Percentiles rank a stretch among this genome's conserved stretches.
Conservation (phyloP, 192 early-diverging fungal species). For the Diversispora eburnea region DNA sequence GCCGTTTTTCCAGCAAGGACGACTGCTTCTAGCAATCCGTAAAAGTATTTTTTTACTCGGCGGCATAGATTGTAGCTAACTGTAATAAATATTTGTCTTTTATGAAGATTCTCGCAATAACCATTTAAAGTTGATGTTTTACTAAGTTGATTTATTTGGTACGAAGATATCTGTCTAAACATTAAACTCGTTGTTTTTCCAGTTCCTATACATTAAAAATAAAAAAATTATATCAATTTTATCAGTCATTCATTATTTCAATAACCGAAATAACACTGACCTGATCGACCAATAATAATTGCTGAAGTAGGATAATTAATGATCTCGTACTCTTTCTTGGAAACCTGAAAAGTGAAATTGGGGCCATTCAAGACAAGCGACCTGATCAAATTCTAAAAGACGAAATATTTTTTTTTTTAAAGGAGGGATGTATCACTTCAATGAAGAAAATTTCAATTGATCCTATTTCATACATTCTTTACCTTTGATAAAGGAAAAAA, state of each 20-base stretch:
- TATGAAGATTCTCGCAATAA: neutral
- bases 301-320: constrained; percentile 14
- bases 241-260: neutral
- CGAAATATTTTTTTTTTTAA: no score
- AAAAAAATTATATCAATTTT: neutral
- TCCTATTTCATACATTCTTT: neutral
- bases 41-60: constrained; percentile 20
- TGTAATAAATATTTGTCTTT: constrained; percentile 28
- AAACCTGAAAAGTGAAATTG: constrained; percentile 22
- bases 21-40: neutral
- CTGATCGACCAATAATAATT: constrained; percentile 23
- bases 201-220: constrained; percentile 1
- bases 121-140: neutral
- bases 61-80: neutral
- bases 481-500: constrained; percentile 27
- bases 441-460: neutral
- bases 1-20: neutral
- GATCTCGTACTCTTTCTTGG: constrained; percentile 19
- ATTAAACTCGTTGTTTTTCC: constrained; percentile 14
- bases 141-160: neutral
- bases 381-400: constrained; percentile 10
- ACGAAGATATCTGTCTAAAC: constrained; percentile 11
- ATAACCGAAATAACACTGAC: neutral
- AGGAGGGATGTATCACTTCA: no score
- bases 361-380: constrained; percentile 4